A percentile compares a stretch with the other conserved stretches of the same genome.
Conservation (phyloP, 495 filamentous ascomycete genomes). For the Podospora tetraspora region DNA sequence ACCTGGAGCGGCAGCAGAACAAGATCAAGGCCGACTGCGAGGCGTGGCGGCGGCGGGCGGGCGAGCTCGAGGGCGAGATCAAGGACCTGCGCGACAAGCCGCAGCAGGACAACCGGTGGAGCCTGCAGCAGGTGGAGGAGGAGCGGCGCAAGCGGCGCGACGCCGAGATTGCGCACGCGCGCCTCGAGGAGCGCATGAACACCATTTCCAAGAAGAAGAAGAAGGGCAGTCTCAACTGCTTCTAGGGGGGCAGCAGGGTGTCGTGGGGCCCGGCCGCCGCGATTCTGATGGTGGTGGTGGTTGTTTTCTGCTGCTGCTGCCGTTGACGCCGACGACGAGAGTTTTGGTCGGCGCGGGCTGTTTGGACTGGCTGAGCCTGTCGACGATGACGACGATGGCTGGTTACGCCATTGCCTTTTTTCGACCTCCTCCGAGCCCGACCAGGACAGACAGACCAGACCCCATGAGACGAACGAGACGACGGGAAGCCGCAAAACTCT, state of each 20-base stretch:
- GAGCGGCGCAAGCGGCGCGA: slow-evolving; percentile 81
- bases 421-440: too few relatives aligned
- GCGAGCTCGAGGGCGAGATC: slow-evolving; percentile 72
- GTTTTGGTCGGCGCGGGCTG: too few relatives aligned
- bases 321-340: too few relatives aligned
- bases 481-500: background rate
- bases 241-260: slow-evolving; percentile 49
- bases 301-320: background rate
- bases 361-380: too few relatives aligned
- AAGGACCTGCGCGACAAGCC: slow-evolving; percentile 52
- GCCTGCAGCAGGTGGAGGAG: slow-evolving; percentile 89
- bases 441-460: too few relatives aligned
- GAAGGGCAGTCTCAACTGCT: slow-evolving; percentile 94
- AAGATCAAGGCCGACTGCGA: slow-evolving; percentile 83
- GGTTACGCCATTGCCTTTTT: too few relatives aligned
- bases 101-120: slow-evolving; percentile 61
- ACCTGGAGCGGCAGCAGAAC: slow-evolving; percentile 81
- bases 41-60: slow-evolving; percentile 79
- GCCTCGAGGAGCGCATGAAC: slow-evolving; percentile 91
- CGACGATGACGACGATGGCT: background rate
- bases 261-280: background rate
- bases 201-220: slow-evolving; percentile 93
- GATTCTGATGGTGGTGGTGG: background rate
- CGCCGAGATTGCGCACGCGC: slow-evolving; percentile 79
- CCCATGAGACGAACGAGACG: background rate